Percentiles rank a stretch among this genome's conserved stretches.
phyloP scores from a whole-genome alignment of 2,329 filamentous ascomycete genomes.

The Penicillium italicum region DNA sequence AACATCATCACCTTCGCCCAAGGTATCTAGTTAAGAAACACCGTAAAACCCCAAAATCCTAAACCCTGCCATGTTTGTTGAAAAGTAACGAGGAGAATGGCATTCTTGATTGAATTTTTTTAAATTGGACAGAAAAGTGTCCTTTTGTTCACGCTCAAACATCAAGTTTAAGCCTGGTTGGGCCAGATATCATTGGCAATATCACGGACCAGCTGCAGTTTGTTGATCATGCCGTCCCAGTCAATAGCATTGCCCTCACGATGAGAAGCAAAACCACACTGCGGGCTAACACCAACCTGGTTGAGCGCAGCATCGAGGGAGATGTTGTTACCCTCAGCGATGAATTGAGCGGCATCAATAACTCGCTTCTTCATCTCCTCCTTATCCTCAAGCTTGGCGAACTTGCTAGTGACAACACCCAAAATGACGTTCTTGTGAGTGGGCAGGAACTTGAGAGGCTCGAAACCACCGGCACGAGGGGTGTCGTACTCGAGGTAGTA shows the following conservation, averaged over 20 bases:
- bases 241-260: constrained; percentile 67
- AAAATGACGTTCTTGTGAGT: constrained; percentile 61
- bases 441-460: constrained; percentile 60
- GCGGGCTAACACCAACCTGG: constrained; percentile 65
- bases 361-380: constrained; percentile 61
- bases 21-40: neutral
- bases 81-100: constrained; percentile 8
- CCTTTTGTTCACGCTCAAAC: neutral
- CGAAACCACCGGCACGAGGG: constrained; percentile 61
- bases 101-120: constrained; percentile 1
- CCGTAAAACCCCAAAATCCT: constrained; percentile 4
- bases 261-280: constrained; percentile 73
- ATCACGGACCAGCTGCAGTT: constrained; percentile 65
- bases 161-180: constrained; percentile 43
- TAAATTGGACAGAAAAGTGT: neutral
- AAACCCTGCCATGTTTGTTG: constrained; percentile 8
- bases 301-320: constrained; percentile 64
- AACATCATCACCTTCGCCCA: constrained; percentile 17
- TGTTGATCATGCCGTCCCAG: constrained; percentile 68
- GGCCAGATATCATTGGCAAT: constrained; percentile 73
- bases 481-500: constrained; percentile 71
- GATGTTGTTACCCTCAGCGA: constrained; percentile 65
- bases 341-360: constrained; percentile 60
- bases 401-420: constrained; percentile 62
- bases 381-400: constrained; percentile 60